Conservation (phyloP, 345 rosid species). For the Carallia pectinifolia region DNA sequence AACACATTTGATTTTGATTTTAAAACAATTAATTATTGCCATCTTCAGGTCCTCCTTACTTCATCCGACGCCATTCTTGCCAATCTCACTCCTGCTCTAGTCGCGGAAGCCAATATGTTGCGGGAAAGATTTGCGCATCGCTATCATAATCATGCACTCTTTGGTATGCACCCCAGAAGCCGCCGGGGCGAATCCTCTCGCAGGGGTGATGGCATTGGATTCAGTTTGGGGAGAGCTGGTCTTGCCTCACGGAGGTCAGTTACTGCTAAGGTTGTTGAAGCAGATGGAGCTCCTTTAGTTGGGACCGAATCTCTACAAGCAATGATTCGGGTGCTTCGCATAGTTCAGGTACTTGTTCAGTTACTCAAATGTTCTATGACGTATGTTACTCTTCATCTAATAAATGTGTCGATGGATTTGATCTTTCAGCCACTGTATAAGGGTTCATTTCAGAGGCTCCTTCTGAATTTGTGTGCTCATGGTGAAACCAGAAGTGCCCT, state of each 20-base stretch:
- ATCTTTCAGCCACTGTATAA: conserved; percentile 79
- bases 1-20: too few relatives aligned
- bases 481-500: conserved; percentile 70
- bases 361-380: conserved; percentile 4
- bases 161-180: conserved; percentile 92
- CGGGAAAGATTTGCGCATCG: conserved; percentile 96
- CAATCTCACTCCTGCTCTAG: conserved; percentile 95
- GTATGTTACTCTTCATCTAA: conserved; percentile 3
- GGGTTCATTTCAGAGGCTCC: conserved; percentile 88
- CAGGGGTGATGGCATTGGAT: conserved; percentile 68
- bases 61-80: conserved; percentile 96
- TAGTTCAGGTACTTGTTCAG: conserved; percentile 71
- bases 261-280: conserved; percentile 67
- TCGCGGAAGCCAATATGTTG: conserved; percentile 97
- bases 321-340: conserved; percentile 81
- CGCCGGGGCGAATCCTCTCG: conserved; percentile 96
- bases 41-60: conserved; percentile 76
- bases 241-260: conserved; percentile 63
- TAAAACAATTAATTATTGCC: conserved; percentile 1
- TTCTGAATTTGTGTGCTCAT: conserved; percentile 88
- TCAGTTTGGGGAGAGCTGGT: conserved; percentile 61
- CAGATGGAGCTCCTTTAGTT: conserved; percentile 89
- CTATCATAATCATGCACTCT: conserved; percentile 70
- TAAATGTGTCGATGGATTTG: conserved; percentile 11
- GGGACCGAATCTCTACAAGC: conserved; percentile 75